A percentile compares a stretch with the other conserved stretches of the same genome.
phyloP scores from a whole-genome alignment of 495 filamentous ascomycete genomes.

The Amphirosellinia nigrospora region DNA sequence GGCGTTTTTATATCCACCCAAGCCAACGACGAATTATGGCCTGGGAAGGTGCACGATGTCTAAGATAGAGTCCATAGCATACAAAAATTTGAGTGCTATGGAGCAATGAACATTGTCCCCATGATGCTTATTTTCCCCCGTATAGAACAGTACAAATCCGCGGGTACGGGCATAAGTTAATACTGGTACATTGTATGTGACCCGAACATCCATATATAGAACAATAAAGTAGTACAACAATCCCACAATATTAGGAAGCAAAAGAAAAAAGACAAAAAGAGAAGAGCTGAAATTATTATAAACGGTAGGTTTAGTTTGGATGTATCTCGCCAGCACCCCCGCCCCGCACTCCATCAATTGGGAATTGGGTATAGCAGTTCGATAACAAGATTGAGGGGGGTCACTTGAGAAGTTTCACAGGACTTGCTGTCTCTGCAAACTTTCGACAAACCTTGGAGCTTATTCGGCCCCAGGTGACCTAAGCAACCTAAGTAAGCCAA shows the following conservation, averaged over 20 bases:
- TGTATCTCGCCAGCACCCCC: not conserved
- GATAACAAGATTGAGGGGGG: not conserved
- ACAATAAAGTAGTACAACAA: too few species aligned
- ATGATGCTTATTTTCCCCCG: not conserved
- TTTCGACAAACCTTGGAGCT: not conserved
- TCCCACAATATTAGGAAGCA: not conserved
- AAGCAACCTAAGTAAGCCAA: not conserved
- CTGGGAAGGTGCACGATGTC: not conserved
- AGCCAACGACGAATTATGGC: not conserved
- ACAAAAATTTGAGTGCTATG: not conserved
- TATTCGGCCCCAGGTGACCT: not conserved
- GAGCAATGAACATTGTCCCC: not conserved
- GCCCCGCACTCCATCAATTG: not conserved
- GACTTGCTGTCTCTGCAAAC: not conserved
- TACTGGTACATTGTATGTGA: too few species aligned
- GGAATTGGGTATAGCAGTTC: not conserved
- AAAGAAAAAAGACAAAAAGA: too few species aligned
- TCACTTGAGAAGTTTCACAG: not conserved
- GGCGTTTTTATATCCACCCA: constrained; percentile 14
- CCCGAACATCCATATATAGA: too few species aligned
- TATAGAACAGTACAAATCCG: not conserved
- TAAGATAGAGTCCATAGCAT: not conserved
- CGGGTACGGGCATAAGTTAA: too few species aligned
- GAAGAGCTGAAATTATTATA: too few species aligned
- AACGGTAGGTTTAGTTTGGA: too few species aligned